Evolutionary conservation across 2,329 filamentous ascomycete species (phyloP), one percentile per base, ranked within the genome.

Genomic region (Pseudonectria foliicola): DNA sequence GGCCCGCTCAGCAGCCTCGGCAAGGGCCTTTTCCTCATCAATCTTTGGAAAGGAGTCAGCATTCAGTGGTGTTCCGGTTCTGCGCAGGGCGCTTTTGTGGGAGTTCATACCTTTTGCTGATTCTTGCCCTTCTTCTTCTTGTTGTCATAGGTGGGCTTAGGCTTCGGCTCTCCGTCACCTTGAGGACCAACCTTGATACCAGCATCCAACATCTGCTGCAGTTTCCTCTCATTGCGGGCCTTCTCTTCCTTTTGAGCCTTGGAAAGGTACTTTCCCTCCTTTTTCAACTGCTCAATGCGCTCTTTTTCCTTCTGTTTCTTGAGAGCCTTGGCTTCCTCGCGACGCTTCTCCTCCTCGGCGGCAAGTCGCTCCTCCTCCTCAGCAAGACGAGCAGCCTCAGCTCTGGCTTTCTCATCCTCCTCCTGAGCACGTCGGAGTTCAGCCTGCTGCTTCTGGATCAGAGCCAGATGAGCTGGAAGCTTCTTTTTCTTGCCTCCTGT

Each of bases 301-400:
- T 89, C 83, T 68, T 85, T 90, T 53, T 93, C 86, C 57, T 77
- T 87, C 53, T 87, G 84, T 70, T 90, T 92, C 71, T 85, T 90
- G 28, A 78, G 63, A 2, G 79, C 78, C 61, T 77, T 85, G 33
- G 79, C 77, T 54, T 90, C 86, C 52, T 85, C 83, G 46, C 68
- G 79, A 38, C 71, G 73, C 63, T 80, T 78, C 38, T 66, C 59
- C 52, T 89, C 85, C 58, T 90, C 86, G 7, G 70, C 76, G 26
- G 71, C 73, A 34, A 63, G 59, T 31, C 71, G 69, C 56, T 85
- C 80, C 40, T 82, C 70, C 49, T 84, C 82, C 49, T 80, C 81
- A 18, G 78, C 58, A 13, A 72, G 70, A 10, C 72, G 74, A 57
- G 75, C 77, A 48, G 85, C 79, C 52, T 85, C 82, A 6, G 74